Evolutionary conservation across 1,139 yeast genomes (phyloP), one percentile per base, ranked within the genome.

Genomic region (Magnusiomyces fungicola): DNA sequence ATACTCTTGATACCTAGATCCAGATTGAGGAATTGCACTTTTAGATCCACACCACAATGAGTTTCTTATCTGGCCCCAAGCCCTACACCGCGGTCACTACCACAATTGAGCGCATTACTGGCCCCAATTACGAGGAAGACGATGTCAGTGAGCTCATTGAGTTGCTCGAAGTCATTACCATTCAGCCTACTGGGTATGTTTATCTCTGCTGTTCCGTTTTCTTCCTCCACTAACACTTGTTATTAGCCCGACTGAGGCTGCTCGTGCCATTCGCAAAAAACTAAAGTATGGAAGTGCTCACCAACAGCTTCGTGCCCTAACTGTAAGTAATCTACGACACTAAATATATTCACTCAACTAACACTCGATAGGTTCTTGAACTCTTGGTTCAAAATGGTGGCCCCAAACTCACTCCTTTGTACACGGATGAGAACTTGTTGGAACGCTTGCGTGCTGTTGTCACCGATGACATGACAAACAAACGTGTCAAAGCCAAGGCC

Each of bases 251-350:
- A 69, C 73, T 10, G 97, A 90, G 65, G 94, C 95, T 1, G 97
- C 97, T 0, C 73, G 97, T 48, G 95, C 96, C 1, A 71, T 92
- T 36, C 75, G 98, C 48, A 92, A 92, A 70, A 80, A 82, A 62
- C 71, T 92, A 63, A 92, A 92, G 68, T 85, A 92, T 63, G 97
- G 97, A n/a, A 59, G 71, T 1, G 63, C 68, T 1, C 71, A 71
- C 29, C 81, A 80, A 54, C 92, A 84, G 61, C 57, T 75, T 48
- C 74, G 85, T 48, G 86, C 95, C 0, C 68, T 90, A 55, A 77
- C 77, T 19, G 61, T 61, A 55, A 30, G 64, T 46, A n/a, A 21
- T 36, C 7, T 21, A 25, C n/a, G 25, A 5, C 1, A 6, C 19
- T 19, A 18, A 16, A 21, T 3, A 19, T 14, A 33, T 18, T n/a